These are phyloP conservation scores for Solanum rostratum DNA, from an alignment of 257 asterid species.

Conservation along the genomic window DNA sequence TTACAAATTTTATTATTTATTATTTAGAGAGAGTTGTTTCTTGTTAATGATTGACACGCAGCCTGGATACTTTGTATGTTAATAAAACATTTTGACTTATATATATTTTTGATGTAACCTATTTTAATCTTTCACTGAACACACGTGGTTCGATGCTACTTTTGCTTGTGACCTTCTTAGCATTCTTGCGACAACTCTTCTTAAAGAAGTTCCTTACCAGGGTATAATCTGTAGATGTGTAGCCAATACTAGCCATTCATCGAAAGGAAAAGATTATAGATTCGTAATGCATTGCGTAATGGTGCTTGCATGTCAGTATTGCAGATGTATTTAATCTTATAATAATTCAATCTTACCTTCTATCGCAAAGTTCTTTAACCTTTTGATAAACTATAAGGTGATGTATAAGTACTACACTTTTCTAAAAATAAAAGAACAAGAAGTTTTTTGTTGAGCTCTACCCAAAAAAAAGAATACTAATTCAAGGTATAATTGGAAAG, in stretches of 20 bases:
- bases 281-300: not conserved
- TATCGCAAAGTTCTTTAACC: not conserved
- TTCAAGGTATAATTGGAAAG: no score
- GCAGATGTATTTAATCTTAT: not conserved
- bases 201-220: not conserved
- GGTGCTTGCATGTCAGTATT: not conserved
- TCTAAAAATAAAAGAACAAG: not conserved
- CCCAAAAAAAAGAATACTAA: no score
- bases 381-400: not conserved
- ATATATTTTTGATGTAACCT: no score
- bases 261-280: not conserved
- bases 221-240: not conserved
- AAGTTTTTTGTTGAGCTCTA: not conserved
- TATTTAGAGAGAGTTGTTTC: no score
- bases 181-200: not conserved
- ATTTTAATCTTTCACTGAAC: no score
- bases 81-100: no score
- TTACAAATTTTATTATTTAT: no score
- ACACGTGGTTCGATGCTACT: not conserved
- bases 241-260: not conserved
- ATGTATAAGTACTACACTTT: not conserved
- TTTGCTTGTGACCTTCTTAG: not conserved
- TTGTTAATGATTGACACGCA: no score
- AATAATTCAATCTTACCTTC: not conserved
- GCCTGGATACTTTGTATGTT: no score